Evolutionary conservation across 345 rosid species (phyloP).

Genomic region (Sonneratia caseolaris): DNA sequence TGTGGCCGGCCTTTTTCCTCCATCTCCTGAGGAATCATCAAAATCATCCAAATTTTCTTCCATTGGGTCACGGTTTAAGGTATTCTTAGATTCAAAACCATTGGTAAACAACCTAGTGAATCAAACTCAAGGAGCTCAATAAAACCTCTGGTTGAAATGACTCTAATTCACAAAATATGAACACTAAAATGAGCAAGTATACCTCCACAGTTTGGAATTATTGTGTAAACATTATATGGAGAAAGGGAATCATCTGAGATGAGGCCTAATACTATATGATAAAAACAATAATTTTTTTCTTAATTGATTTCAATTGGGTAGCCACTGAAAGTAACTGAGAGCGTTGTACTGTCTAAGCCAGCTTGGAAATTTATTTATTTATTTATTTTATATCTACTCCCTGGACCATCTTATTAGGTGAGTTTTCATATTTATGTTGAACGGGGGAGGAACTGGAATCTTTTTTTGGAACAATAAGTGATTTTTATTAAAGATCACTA

Average conservation of each 20-base stretch:
- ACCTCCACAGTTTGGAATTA: neutral
- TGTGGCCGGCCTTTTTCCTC: conserved; percentile 78
- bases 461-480: too few relatives aligned
- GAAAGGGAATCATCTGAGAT: neutral
- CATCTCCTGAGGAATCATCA: conserved; percentile 77
- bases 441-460: too few relatives aligned
- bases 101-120: neutral
- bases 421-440: too few relatives aligned
- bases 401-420: too few relatives aligned
- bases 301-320: too few relatives aligned
- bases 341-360: too few relatives aligned
- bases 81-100: conserved; percentile 11
- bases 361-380: too few relatives aligned
- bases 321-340: neutral
- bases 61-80: conserved; percentile 97
- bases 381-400: too few relatives aligned
- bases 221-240: neutral
- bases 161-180: neutral
- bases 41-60: conserved; percentile 97
- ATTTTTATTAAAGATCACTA: too few relatives aligned
- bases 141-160: neutral
- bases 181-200: neutral
- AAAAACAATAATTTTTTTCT: neutral
- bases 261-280: neutral
- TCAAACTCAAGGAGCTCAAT: neutral